Evolutionary conservation across 169 alveolate genomes (phyloP).

Genomic region (Cyclospora cayetanensis): DNA sequence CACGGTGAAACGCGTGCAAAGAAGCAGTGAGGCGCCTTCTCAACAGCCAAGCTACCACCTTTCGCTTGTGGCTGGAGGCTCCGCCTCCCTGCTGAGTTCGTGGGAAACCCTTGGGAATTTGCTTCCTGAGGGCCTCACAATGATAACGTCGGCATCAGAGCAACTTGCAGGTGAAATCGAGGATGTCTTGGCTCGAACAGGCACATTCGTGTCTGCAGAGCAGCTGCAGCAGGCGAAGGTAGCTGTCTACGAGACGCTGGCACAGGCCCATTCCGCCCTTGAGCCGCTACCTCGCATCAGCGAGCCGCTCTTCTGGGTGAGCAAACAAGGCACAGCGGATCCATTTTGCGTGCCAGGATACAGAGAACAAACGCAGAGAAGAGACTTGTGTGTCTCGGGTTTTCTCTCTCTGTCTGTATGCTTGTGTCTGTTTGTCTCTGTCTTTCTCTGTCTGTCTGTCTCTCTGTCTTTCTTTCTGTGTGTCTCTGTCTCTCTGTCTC

Average conservation of each 20-base stretch:
- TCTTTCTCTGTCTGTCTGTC: too few species aligned
- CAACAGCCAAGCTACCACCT: conserved; percentile 1
- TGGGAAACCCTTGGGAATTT: conserved; percentile 17
- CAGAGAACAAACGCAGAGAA: too few species aligned
- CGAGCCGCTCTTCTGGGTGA: conserved; percentile 35
- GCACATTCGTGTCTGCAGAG: neutral
- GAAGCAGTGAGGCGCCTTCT: too few species aligned
- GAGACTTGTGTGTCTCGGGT: too few species aligned
- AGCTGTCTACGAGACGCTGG: neutral
- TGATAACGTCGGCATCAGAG: conserved; percentile 23
- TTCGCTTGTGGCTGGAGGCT: neutral
- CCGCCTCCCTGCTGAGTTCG: conserved; percentile 30
- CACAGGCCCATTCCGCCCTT: neutral
- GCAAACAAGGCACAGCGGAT: too few species aligned
- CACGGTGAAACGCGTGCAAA: too few species aligned
- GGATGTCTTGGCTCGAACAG: neutral
- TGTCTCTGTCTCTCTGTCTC: neutral
- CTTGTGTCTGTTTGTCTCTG: too few species aligned
- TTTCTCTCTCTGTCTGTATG: too few species aligned
- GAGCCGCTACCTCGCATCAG: neutral
- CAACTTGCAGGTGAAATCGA: conserved; percentile 15
- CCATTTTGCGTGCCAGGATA: too few species aligned
- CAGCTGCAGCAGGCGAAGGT: conserved; percentile 18
- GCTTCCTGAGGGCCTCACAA: conserved; percentile 9
- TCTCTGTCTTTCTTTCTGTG: neutral